phyloP scores from a whole-genome alignment of 805 yeast species.

The Nakazawaea ambrosiae region DNA sequence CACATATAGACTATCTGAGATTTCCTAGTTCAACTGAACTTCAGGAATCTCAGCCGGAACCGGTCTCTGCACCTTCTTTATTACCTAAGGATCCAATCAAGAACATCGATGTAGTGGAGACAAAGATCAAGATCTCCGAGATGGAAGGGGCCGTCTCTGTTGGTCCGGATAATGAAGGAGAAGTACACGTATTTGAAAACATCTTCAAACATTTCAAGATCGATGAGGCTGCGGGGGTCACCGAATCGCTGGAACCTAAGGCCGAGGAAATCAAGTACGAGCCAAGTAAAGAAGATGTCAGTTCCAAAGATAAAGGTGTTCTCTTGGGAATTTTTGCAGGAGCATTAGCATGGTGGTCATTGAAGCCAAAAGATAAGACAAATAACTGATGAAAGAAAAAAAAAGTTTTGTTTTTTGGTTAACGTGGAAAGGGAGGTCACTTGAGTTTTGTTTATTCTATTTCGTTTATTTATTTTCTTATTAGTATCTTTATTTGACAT shows the following conservation, averaged over 20 bases:
- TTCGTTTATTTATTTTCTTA: not conserved
- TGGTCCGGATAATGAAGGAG: conserved; percentile 6
- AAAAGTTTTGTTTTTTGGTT: too few species aligned
- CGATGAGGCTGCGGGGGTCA: conserved; percentile 5
- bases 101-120: conserved; percentile 4
- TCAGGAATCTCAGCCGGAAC: conserved; percentile 16
- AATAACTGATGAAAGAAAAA: too few species aligned
- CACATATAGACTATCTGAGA: conserved; percentile 51
- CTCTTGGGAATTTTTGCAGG: conserved; percentile 20
- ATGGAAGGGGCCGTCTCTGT: conserved; percentile 11
- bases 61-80: conserved; percentile 22
- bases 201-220: conserved; percentile 5
- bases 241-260: not conserved
- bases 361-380: conserved; percentile 16
- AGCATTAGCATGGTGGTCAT: conserved; percentile 27
- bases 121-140: conserved; percentile 7
- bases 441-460: too few species aligned
- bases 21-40: conserved; percentile 29
- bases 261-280: conserved; percentile 1
- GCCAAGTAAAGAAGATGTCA: conserved; percentile 9
- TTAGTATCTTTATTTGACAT: too few species aligned
- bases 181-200: conserved; percentile 2
- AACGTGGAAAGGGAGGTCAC: too few species aligned
- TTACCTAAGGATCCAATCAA: conserved; percentile 16
- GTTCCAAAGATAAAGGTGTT: conserved; percentile 14